Conservation (phyloP, 2,329 filamentous ascomycete species). For the Zymoseptoria crescenta region DNA sequence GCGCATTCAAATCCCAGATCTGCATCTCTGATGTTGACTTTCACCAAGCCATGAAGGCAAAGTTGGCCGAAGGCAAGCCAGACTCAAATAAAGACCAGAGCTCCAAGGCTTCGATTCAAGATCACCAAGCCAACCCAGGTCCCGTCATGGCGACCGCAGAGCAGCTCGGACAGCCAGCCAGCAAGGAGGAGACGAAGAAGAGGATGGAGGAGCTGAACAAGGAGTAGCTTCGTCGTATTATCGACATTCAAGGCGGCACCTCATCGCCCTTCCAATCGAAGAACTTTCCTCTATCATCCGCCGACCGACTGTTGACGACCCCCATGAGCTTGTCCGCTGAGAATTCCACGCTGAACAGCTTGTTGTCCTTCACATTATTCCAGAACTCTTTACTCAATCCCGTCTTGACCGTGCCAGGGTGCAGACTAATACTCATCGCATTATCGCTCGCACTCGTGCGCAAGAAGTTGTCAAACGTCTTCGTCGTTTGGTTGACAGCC, state of each 20-base stretch:
- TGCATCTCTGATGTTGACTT: background rate
- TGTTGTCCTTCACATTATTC: constrained; percentile 52
- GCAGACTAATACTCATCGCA: constrained; percentile 62
- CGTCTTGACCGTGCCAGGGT: constrained; percentile 75
- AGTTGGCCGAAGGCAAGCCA: constrained; percentile 8
- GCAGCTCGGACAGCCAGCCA: constrained; percentile 37
- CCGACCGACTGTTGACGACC: constrained; percentile 44
- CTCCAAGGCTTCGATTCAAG: constrained; percentile 27
- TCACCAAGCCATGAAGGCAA: constrained; percentile 12
- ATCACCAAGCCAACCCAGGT: constrained; percentile 39
- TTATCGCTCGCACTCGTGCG: constrained; percentile 49
- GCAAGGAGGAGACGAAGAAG: constrained; percentile 44
- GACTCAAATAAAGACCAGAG: constrained; percentile 5
- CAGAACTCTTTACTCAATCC: constrained; percentile 66
- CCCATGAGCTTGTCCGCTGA: constrained; percentile 57
- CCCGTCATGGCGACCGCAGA: constrained; percentile 32
- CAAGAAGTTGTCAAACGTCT: constrained; percentile 64
- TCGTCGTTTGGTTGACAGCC: constrained; percentile 62
- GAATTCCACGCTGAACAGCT: constrained; percentile 59
- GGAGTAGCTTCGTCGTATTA: constrained; percentile 17
- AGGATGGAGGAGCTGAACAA: constrained; percentile 45
- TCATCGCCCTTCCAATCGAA: constrained; percentile 65
- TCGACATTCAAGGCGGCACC: constrained; percentile 43
- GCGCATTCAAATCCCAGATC: background rate
- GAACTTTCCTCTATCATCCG: constrained; percentile 52